These are phyloP conservation scores for Wickerhamomyces xylosicus DNA, from an alignment of 805 yeast species.

Conservation along the genomic window DNA sequence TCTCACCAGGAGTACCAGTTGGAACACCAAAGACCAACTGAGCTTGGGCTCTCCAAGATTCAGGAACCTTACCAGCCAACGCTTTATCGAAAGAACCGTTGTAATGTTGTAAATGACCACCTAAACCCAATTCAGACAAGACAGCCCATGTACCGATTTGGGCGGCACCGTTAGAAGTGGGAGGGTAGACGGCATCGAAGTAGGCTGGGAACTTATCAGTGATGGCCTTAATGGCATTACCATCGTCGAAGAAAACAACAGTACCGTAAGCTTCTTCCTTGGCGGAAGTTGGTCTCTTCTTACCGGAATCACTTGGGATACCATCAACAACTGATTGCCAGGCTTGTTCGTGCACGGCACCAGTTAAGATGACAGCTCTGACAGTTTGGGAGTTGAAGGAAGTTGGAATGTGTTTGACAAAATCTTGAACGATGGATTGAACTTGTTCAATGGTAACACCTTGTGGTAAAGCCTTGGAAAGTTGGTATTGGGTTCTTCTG, in stretches of 20 bases:
- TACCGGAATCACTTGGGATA: slow-evolving; percentile 26
- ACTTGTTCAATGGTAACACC: slow-evolving; percentile 29
- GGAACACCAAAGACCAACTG: slow-evolving; percentile 43
- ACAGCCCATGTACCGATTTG: slow-evolving; percentile 42
- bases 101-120: slow-evolving; percentile 45
- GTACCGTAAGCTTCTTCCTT: slow-evolving; percentile 40
- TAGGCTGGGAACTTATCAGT: slow-evolving; percentile 33
- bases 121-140: slow-evolving; percentile 32
- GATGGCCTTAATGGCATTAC: slow-evolving; percentile 25
- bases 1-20: slow-evolving; percentile 25
- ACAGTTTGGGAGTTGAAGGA: slow-evolving; percentile 41
- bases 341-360: slow-evolving; percentile 32
- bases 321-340: slow-evolving; percentile 33
- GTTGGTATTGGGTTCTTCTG: slow-evolving; percentile 39
- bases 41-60: slow-evolving; percentile 33
- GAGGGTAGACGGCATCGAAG: slow-evolving; percentile 35
- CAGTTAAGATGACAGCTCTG: slow-evolving; percentile 37
- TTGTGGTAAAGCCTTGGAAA: slow-evolving; percentile 33
- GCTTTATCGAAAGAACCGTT: slow-evolving; percentile 32
- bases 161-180: slow-evolving; percentile 38
- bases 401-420: slow-evolving; percentile 39
- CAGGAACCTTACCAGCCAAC: slow-evolving; percentile 30
- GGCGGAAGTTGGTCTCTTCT: slow-evolving; percentile 31
- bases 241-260: slow-evolving; percentile 37
- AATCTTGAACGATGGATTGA: slow-evolving; percentile 29